A percentile compares a stretch with the other conserved stretches of the same genome.
phyloP scores from a whole-genome alignment of 768 basidiomycete species.

The Neoboletus brunneissimus region DNA sequence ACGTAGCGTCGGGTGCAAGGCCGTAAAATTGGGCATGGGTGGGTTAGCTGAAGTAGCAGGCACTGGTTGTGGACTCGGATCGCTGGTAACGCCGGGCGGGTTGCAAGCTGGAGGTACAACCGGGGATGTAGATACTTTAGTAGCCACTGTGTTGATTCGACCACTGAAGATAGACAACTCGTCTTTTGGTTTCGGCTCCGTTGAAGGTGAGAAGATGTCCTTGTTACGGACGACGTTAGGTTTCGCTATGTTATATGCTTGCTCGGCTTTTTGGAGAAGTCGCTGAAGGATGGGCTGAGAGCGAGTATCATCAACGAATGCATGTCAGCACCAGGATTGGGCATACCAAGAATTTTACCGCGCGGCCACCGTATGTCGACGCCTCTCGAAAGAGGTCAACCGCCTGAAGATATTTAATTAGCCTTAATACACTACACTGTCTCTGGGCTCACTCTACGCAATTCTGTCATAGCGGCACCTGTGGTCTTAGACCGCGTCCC shows the following conservation, averaged over 20 bases:
- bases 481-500: constrained; percentile 61
- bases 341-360: constrained; percentile 67
- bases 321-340: background rate
- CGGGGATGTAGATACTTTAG: constrained; percentile 36
- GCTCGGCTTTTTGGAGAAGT: constrained; percentile 58
- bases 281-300: constrained; percentile 63
- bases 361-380: constrained; percentile 60
- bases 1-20: constrained; percentile 55
- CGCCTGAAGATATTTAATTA: constrained; percentile 32
- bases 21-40: constrained; percentile 33
- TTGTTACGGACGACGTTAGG: constrained; percentile 41
- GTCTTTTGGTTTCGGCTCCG: constrained; percentile 49
- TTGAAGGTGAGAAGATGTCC: constrained; percentile 59
- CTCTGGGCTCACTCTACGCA: constrained; percentile 36
- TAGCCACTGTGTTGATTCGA: constrained; percentile 62
- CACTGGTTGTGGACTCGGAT: constrained; percentile 31
- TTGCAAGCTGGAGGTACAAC: constrained; percentile 16
- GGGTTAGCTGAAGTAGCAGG: constrained; percentile 30
- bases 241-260: constrained; percentile 47
- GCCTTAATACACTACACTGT: background rate
- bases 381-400: constrained; percentile 64
- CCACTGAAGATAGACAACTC: constrained; percentile 76
- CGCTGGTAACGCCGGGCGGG: constrained; percentile 17
- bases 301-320: constrained; percentile 2
- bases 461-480: constrained; percentile 63